Evolutionary conservation across 768 basidiomycete species (phyloP).

Genomic region (Suillus clintonianus): DNA sequence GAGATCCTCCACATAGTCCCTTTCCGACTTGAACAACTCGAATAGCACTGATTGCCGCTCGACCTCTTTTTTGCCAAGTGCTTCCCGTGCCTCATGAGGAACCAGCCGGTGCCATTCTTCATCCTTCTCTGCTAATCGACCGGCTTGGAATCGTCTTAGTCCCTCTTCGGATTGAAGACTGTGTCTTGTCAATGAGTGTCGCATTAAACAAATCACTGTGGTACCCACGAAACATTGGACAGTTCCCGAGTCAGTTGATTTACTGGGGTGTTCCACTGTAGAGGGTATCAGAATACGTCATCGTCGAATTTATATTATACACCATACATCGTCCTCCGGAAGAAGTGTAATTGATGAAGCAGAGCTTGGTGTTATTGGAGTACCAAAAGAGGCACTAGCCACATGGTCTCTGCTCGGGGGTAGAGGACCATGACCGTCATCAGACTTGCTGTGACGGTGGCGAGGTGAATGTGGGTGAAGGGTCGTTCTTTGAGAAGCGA

Average conservation of each 20-base stretch:
- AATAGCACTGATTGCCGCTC: conserved; percentile 86
- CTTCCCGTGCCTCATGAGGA: conserved; percentile 66
- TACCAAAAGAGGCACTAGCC: conserved; percentile 37
- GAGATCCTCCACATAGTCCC: conserved; percentile 85
- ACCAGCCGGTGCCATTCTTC: conserved; percentile 86
- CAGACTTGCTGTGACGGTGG: conserved; percentile 44
- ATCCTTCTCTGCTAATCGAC: conserved; percentile 63
- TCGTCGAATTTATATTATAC: conserved; percentile 1
- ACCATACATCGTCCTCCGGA: conserved; percentile 40
- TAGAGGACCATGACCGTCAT: conserved; percentile 24
- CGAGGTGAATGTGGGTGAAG: conserved; percentile 25
- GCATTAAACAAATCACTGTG: conserved; percentile 1
- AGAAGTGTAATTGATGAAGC: conserved; percentile 28
- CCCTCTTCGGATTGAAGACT: conserved; percentile 68
- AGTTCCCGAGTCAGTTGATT: conserved; percentile 35
- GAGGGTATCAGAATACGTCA: conserved; percentile 21
- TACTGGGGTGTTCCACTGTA: conserved; percentile 25
- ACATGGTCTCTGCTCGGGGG: conserved; percentile 17
- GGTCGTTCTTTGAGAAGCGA: conserved; percentile 39
- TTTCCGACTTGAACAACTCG: conserved; percentile 88
- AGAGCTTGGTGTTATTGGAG: conserved; percentile 33
- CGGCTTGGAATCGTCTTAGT: conserved; percentile 66
- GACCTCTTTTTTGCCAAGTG: conserved; percentile 75
- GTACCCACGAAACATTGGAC: conserved; percentile 42
- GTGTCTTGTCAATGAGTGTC: conserved; percentile 9